A percentile compares a stretch with the other conserved stretches of the same genome.
These are phyloP conservation scores for Trapa bicornis DNA, from an alignment of 345 rosid genomes.

Conservation along the genomic window DNA sequence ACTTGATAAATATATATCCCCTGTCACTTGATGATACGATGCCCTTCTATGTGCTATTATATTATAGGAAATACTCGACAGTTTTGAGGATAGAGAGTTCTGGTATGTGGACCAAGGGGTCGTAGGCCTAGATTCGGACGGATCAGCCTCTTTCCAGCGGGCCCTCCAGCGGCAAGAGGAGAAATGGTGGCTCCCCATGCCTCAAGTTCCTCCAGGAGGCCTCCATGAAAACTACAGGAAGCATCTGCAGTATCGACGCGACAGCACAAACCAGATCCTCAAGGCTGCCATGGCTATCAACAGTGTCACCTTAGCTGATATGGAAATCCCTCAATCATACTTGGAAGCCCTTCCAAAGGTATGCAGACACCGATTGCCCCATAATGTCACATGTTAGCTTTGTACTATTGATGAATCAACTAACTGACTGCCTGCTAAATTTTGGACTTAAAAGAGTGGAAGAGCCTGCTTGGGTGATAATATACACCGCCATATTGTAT, in stretches of 20 bases:
- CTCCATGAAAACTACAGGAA: constrained; percentile 64
- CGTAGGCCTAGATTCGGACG: constrained; percentile 58
- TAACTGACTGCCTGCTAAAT: background rate
- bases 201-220: constrained; percentile 74
- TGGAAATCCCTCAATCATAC: constrained; percentile 84
- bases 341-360: constrained; percentile 91
- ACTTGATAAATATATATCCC: background rate
- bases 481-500: constrained; percentile 65
- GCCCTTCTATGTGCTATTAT: background rate
- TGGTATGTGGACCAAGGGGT: constrained; percentile 97
- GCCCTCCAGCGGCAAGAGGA: constrained; percentile 89
- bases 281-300: constrained; percentile 99
- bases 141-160: constrained; percentile 57
- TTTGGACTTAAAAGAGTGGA: constrained; percentile 55
- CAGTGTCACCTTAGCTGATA: constrained; percentile 59
- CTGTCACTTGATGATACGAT: background rate
- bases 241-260: constrained; percentile 81
- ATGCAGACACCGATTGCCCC: background rate
- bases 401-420: background rate
- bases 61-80: constrained; percentile 73
- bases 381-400: background rate
- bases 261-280: constrained; percentile 89
- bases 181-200: constrained; percentile 99
- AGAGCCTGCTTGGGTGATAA: constrained; percentile 74
- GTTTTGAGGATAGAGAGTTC: constrained; percentile 71